These are phyloP conservation scores for Comarum palustre DNA, from an alignment of 306 rosid genomes.

Conservation along the genomic window DNA sequence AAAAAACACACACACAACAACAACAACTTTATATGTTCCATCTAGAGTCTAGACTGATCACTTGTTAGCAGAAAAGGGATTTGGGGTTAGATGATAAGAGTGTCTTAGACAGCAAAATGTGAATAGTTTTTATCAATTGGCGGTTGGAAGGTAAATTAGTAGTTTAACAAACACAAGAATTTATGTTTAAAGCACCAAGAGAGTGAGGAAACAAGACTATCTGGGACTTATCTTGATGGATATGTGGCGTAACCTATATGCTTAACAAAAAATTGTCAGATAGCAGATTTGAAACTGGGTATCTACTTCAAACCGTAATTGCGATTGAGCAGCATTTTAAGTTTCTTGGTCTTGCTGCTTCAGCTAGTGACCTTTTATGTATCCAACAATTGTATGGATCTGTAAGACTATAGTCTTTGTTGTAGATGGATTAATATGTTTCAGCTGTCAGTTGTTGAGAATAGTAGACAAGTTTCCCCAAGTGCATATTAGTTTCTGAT, in stretches of 20 bases:
- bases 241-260: background rate
- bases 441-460: background rate
- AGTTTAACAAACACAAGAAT: background rate
- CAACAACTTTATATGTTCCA: background rate
- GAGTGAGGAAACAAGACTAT: too few species aligned
- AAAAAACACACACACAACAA: too few species aligned
- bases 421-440: background rate
- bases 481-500: background rate
- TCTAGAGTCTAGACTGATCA: background rate
- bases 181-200: too few species aligned
- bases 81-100: background rate
- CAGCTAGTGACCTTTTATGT: background rate
- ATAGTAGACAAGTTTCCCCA: background rate
- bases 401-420: background rate
- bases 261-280: background rate
- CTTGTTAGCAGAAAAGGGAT: background rate
- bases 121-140: background rate
- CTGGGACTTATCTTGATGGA: background rate
- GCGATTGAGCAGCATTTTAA: background rate
- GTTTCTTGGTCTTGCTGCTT: background rate
- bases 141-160: background rate
- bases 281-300: background rate
- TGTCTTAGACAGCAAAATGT: background rate
- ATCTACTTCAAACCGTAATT: background rate
- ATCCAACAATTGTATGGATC: conserved; percentile 1